Evolutionary conservation across 1,284 basidiomycete species (phyloP).

Genomic region (Singerocomus rubriflavus): DNA sequence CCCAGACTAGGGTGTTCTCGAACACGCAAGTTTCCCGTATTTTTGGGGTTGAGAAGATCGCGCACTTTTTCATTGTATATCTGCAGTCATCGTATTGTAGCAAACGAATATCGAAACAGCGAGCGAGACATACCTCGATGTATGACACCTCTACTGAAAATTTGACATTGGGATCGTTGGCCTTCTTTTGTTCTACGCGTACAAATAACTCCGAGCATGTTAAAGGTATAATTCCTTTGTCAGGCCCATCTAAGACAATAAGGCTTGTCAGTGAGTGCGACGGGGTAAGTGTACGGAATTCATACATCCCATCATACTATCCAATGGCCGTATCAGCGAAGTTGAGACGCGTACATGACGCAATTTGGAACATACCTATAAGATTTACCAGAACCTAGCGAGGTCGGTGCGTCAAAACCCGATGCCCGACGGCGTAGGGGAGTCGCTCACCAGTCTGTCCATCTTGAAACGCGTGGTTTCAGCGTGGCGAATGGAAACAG

Average conservation of each 20-base stretch:
- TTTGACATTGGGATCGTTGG: conserved; percentile 64
- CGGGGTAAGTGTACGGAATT: conserved; percentile 17
- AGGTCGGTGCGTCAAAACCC: conserved; percentile 13
- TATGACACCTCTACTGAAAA: conserved; percentile 97
- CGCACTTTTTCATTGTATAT: conserved; percentile 99
- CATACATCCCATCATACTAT: conserved; percentile 98
- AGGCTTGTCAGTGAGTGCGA: conserved; percentile 16
- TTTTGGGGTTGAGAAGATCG: conserved; percentile 96
- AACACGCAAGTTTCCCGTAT: conserved; percentile 92
- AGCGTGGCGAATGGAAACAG: background rate
- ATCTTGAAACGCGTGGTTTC: conserved; percentile 44
- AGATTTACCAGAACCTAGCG: conserved; percentile 82
- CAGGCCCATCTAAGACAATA: conserved; percentile 72
- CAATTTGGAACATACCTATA: conserved; percentile 60
- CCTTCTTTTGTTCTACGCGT: conserved; percentile 70
- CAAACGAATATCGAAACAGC: background rate
- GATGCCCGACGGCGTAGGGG: background rate
- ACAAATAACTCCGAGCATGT: conserved; percentile 92
- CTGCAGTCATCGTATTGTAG: conserved; percentile 34
- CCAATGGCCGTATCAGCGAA: conserved; percentile 7
- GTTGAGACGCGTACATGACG: background rate
- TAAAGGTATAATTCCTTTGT: conserved; percentile 97
- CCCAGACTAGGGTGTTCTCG: conserved; percentile 94
- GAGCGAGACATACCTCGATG: conserved; percentile 66
- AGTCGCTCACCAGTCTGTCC: conserved; percentile 75